A percentile compares a stretch with the other conserved stretches of the same genome.
These are phyloP conservation scores for Paspalum notatum DNA, from an alignment of 176 grass and related monocot species.

Conservation along the genomic window DNA sequence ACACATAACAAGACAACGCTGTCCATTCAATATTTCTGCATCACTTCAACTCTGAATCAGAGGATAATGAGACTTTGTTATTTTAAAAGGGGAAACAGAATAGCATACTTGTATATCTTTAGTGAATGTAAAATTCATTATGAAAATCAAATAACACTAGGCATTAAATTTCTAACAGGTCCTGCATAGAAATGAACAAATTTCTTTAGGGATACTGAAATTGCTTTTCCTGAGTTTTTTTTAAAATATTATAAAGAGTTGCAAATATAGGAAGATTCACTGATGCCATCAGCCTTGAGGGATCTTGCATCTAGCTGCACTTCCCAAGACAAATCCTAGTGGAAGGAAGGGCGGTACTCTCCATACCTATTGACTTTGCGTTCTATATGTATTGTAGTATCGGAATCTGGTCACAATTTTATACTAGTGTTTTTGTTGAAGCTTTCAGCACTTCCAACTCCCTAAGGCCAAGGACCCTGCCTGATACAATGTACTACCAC, in stretches of 20 bases:
- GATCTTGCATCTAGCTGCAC: conserved; percentile 42
- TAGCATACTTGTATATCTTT: background rate
- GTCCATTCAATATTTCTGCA: background rate
- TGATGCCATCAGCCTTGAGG: conserved; percentile 29
- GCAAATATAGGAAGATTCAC: conserved; percentile 5
- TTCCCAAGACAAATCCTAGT: conserved; percentile 21
- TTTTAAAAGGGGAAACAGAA: too few relatives aligned
- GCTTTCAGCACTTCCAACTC: conserved; percentile 6
- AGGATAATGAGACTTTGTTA: background rate
- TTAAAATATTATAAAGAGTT: background rate
- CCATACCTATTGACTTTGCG: conserved; percentile 35
- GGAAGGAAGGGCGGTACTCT: background rate
- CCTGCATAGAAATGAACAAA: too few relatives aligned
- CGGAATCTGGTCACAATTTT: conserved; percentile 5
- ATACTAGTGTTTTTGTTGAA: conserved; percentile 13
- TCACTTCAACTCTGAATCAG: conserved; percentile 10
- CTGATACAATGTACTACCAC: conserved; percentile 14
- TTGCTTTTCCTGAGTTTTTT: background rate
- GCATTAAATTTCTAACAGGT: too few relatives aligned
- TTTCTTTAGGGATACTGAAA: background rate
- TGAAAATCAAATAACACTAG: too few relatives aligned
- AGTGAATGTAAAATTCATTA: background rate
- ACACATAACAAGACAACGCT: background rate
- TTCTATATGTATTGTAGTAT: conserved; percentile 18
- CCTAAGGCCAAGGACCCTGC: background rate